Evolutionary conservation across 176 grass and related monocot species (phyloP), one percentile per base, ranked within the genome.

Genomic region (Saccharum officinarum): DNA sequence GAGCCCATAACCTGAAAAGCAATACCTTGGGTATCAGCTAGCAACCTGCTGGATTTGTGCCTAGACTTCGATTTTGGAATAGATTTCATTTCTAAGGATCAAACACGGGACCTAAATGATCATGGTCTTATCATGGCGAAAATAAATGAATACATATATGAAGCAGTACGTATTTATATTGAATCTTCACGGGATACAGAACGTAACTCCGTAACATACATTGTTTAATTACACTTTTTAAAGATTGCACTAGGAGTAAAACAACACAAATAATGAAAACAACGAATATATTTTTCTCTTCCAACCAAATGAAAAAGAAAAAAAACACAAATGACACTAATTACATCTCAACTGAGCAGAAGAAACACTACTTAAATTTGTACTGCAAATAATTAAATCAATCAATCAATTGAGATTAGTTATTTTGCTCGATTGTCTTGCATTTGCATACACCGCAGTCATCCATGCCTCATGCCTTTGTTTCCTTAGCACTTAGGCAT

Each of bases 401-500:
- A 76, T 5, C 30, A 73, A 52, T 65, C n/a, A 65, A 40, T 4
- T 39, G 5, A 12, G 18, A 50, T 13, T 0, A 3, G 60, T 10
- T 71, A 5, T 45, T 25, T 40, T 47, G 2, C 16, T 77, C 0
- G 18, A 78, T 44, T 12, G 28, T 67, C 1, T 4, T 80, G 45
- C 34, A 52, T n/a, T n/a, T 28, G 1, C 12, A n/a, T n/a, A 45
- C 6, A 13, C 0, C 7, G 0, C 10, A 28, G 17, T n/a, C n/a
- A n/a, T n/a, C 0, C 25, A 1, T 40, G 33, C 5, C 18, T 18
- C 72, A 31, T 55, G 28, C 16, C 30, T 3, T 33, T 36, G 16
- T 55, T n/a, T 10, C 54, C 18, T 90, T 44, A 94, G 54, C 92
- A 94, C n/a, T 69, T 82, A 1, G 92, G 92, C 90, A 84, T 94